phyloP scores from a whole-genome alignment of 2,329 filamentous ascomycete genomes.

The Pyricularia grisea region DNA sequence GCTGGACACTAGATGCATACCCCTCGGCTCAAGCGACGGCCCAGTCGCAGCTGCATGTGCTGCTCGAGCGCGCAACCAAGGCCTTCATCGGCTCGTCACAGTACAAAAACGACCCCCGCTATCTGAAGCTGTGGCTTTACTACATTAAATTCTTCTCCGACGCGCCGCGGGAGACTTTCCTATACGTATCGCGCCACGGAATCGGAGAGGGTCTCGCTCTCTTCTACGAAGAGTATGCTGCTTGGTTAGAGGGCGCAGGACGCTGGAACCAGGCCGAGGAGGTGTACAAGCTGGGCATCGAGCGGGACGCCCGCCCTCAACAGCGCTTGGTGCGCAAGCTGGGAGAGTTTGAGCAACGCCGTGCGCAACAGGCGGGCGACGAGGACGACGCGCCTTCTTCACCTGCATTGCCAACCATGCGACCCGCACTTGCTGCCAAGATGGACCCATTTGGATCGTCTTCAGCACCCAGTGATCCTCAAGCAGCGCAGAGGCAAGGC shows the following conservation, averaged over 20 bases:
- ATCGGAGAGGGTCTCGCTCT: constrained; percentile 82
- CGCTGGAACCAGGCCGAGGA: constrained; percentile 90
- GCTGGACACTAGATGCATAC: constrained; percentile 93
- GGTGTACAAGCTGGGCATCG: constrained; percentile 82
- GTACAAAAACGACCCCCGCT: constrained; percentile 92
- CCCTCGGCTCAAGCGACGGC: constrained; percentile 87
- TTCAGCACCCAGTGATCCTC: constrained; percentile 50
- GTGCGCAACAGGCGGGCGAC: constrained; percentile 38
- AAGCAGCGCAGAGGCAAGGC: constrained; percentile 34
- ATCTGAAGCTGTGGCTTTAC: constrained; percentile 86
- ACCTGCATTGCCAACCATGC: constrained; percentile 73
- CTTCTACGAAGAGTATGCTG: constrained; percentile 95
- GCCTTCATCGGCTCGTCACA: constrained; percentile 74
- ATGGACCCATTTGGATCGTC: constrained; percentile 67
- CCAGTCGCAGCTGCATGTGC: constrained; percentile 77
- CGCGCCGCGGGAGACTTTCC: constrained; percentile 83
- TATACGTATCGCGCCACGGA: constrained; percentile 79
- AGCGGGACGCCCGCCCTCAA: constrained; percentile 74
- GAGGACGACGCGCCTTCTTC: constrained; percentile 60
- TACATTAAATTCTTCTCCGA: constrained; percentile 93
- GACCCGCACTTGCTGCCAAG: constrained; percentile 78
- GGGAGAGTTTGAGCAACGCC: constrained; percentile 78
- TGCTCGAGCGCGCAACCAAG: constrained; percentile 90
- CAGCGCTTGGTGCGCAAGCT: constrained; percentile 82
- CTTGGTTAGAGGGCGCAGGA: constrained; percentile 77